Conservation (phyloP, 352 stramenopile genomes). For the Pythium scleroteichum region DNA sequence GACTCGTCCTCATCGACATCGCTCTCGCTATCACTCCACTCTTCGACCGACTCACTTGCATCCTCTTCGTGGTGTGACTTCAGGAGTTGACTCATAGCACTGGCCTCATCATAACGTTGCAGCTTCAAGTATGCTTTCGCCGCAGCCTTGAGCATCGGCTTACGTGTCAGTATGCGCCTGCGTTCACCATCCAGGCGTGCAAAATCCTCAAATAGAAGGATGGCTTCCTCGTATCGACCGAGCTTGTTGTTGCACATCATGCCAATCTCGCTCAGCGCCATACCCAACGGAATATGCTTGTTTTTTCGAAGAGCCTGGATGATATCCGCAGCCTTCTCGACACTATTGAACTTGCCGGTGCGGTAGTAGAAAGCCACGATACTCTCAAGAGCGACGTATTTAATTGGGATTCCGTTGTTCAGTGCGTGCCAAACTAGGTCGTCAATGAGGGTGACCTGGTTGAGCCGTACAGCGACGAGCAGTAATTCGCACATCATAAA, state of each 20-base stretch:
- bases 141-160: slow-evolving; percentile 63
- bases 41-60: slow-evolving; percentile 4
- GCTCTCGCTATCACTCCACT: slow-evolving; percentile 25
- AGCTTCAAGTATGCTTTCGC: slow-evolving; percentile 53
- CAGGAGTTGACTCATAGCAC: slow-evolving; percentile 56
- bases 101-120: slow-evolving; percentile 58
- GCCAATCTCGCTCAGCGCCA: slow-evolving; percentile 71
- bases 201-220: slow-evolving; percentile 79
- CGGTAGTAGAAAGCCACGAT: slow-evolving; percentile 76
- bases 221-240: slow-evolving; percentile 55
- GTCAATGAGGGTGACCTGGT: slow-evolving; percentile 58
- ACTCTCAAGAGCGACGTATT: slow-evolving; percentile 73
- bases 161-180: slow-evolving; percentile 54
- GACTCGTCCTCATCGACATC: slow-evolving; percentile 24
- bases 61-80: slow-evolving; percentile 34
- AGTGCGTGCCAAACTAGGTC: slow-evolving; percentile 61
- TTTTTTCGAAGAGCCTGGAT: slow-evolving; percentile 67
- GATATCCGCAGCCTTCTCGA: slow-evolving; percentile 66
- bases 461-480: slow-evolving; percentile 47
- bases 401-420: slow-evolving; percentile 65
- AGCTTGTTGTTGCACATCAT: slow-evolving; percentile 70
- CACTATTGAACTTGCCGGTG: slow-evolving; percentile 53
- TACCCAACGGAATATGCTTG: slow-evolving; percentile 71
- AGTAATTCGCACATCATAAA: slow-evolving; percentile 70
- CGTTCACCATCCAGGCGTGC: slow-evolving; percentile 54